Evolutionary conservation across 1,139 yeast species (phyloP).

Genomic region (Wickerhamomyces sp.): DNA sequence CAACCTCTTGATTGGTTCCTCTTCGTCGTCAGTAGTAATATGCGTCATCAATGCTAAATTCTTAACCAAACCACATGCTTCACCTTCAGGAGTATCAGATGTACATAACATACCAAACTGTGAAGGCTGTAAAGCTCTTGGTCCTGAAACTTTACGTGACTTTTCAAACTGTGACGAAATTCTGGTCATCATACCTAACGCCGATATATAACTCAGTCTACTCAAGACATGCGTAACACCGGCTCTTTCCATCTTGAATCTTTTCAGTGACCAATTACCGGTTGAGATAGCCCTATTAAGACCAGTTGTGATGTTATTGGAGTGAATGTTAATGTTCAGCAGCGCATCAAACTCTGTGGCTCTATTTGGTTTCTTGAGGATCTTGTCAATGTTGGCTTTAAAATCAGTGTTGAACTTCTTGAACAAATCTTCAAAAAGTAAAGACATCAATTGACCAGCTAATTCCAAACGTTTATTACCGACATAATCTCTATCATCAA

Average conservation of each 20-base stretch:
- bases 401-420: slow-evolving; percentile 93
- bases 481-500: slow-evolving; percentile 96
- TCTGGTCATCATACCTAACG: slow-evolving; percentile 99
- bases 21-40: slow-evolving; percentile 97
- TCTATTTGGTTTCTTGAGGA: slow-evolving; percentile 87
- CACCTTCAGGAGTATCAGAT: slow-evolving; percentile 99
- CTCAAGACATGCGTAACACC: slow-evolving; percentile 97
- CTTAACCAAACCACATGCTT: slow-evolving; percentile 98
- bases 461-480: slow-evolving; percentile 96
- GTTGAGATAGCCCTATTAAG: slow-evolving; percentile 95
- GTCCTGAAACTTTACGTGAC: slow-evolving; percentile 96
- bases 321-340: slow-evolving; percentile 81
- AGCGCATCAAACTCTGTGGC: slow-evolving; percentile 95
- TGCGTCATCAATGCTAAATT: slow-evolving; percentile 97
- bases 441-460: slow-evolving; percentile 95
- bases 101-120: slow-evolving; percentile 99
- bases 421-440: slow-evolving; percentile 92
- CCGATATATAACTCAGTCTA: slow-evolving; percentile 86
- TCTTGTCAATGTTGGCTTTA: slow-evolving; percentile 90
- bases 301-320: slow-evolving; percentile 91
- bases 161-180: slow-evolving; percentile 97
- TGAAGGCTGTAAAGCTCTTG: slow-evolving; percentile 98
- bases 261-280: slow-evolving; percentile 97
- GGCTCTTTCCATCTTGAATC: slow-evolving; percentile 99
- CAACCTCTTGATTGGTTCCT: slow-evolving; percentile 72